phyloP scores from a whole-genome alignment of 1,139 yeast species.

The Debaryomycetaceae sp. region DNA sequence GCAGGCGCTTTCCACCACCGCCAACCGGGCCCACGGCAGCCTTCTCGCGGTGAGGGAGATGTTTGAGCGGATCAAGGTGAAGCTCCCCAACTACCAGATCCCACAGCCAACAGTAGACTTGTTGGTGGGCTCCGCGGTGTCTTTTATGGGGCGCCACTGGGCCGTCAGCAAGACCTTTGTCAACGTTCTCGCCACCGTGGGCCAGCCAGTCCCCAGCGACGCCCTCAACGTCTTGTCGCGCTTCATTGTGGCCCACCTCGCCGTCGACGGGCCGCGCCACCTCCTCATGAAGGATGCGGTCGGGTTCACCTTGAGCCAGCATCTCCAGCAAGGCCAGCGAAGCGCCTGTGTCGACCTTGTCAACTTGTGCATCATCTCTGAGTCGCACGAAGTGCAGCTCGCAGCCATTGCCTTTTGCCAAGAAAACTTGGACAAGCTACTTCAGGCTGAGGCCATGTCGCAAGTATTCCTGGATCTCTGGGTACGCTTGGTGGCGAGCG shows the following conservation, averaged over 20 bases:
- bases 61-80: constrained; percentile 11
- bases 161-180: constrained; percentile 34
- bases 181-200: constrained; percentile 17
- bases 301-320: constrained; percentile 20
- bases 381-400: constrained; percentile 48
- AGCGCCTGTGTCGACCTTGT: constrained; percentile 20
- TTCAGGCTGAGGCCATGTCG: constrained; percentile 10
- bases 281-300: constrained; percentile 33
- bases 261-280: constrained; percentile 41
- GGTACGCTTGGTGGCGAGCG: constrained; percentile 8
- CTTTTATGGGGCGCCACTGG: constrained; percentile 13
- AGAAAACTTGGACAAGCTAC: constrained; percentile 9
- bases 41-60: constrained; percentile 41
- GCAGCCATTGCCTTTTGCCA: constrained; percentile 31
- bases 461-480: constrained; percentile 15
- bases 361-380: constrained; percentile 28
- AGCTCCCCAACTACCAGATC: constrained; percentile 7
- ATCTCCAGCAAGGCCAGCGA: constrained; percentile 11
- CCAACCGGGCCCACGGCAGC: constrained; percentile 55
- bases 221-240: constrained; percentile 10
- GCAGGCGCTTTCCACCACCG: not conserved
- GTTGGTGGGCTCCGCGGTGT: not conserved
- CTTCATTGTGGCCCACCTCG: constrained; percentile 6
- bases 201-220: not conserved
- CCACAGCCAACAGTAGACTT: constrained; percentile 7